A percentile compares a stretch with the other conserved stretches of the same genome.
Conservation (phyloP, 208 protist species). For the Acanthamoeba royreba region DNA sequence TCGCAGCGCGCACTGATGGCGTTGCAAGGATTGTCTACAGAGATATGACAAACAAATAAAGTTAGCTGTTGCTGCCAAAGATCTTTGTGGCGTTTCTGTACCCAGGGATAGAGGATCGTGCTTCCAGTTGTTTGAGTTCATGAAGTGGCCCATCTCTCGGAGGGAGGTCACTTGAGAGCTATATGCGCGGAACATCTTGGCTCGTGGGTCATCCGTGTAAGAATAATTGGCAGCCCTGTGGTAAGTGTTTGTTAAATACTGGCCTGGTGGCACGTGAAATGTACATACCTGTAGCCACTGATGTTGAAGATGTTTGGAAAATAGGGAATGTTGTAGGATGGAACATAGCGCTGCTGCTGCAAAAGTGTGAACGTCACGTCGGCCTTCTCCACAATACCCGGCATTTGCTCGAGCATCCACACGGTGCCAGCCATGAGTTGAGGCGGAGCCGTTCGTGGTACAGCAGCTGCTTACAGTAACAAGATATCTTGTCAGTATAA, state of each 20-base stretch:
- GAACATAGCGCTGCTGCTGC: constrained; percentile 51
- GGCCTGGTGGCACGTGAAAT: too few species aligned
- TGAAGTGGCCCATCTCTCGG: constrained; percentile 28
- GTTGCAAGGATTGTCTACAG: constrained; percentile 50
- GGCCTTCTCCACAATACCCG: constrained; percentile 29
- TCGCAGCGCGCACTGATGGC: constrained; percentile 62
- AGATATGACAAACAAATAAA: too few species aligned
- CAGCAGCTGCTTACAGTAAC: too few species aligned
- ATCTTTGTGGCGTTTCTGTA: not conserved
- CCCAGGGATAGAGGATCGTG: constrained; percentile 54
- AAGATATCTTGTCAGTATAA: too few species aligned
- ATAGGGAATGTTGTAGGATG: constrained; percentile 72
- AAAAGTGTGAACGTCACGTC: constrained; percentile 62
- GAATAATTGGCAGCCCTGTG: constrained; percentile 46
- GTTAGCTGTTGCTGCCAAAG: not conserved
- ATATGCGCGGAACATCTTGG: constrained; percentile 71
- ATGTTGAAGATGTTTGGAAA: constrained; percentile 53
- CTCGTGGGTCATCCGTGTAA: constrained; percentile 29
- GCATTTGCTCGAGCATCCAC: constrained; percentile 70
- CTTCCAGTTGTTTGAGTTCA: constrained; percentile 62
- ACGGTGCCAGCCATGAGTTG: constrained; percentile 38
- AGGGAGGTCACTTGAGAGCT: constrained; percentile 25
- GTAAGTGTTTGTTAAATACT: not conserved
- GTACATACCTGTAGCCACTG: constrained; percentile 17
- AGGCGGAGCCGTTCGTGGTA: not conserved